Conservation (phyloP, 768 basidiomycete genomes). For the Termitomyces heimii region DNA sequence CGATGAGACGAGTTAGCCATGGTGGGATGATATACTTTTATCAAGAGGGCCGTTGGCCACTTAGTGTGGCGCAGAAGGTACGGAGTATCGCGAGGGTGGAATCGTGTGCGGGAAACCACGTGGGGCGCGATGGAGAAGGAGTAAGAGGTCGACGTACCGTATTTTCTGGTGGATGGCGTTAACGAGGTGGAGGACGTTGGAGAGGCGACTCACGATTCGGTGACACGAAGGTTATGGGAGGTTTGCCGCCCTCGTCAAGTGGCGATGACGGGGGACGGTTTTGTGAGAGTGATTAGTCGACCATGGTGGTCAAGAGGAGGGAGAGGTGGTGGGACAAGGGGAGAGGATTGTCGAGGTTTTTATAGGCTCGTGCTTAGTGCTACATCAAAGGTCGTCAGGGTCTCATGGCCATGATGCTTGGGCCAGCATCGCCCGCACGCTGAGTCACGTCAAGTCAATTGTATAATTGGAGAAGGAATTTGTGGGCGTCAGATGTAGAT, state of each 20-base stretch:
- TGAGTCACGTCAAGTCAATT: neutral
- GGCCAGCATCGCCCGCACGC: neutral
- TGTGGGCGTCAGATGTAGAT: neutral
- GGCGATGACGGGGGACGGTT: too few species aligned
- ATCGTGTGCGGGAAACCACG: neutral
- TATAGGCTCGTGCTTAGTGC: neutral
- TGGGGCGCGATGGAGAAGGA: neutral
- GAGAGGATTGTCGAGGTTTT: neutral
- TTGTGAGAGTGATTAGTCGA: neutral
- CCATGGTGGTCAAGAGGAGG: neutral
- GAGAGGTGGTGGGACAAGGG: neutral
- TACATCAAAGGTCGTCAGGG: neutral
- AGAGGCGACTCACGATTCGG: neutral
- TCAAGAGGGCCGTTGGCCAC: neutral
- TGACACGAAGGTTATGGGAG: neutral
- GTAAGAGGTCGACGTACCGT: neutral
- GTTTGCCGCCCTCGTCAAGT: neutral
- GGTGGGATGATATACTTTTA: neutral
- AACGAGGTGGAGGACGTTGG: neutral
- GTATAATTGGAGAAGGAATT: neutral
- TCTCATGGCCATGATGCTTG: neutral
- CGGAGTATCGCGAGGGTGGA: neutral
- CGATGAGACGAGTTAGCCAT: neutral
- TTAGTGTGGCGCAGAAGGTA: neutral
- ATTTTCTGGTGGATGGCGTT: neutral